Base-by-base conservation (phyloP, 768 basidiomycete genomes). In the Pisolithus tinctorius region DNA sequence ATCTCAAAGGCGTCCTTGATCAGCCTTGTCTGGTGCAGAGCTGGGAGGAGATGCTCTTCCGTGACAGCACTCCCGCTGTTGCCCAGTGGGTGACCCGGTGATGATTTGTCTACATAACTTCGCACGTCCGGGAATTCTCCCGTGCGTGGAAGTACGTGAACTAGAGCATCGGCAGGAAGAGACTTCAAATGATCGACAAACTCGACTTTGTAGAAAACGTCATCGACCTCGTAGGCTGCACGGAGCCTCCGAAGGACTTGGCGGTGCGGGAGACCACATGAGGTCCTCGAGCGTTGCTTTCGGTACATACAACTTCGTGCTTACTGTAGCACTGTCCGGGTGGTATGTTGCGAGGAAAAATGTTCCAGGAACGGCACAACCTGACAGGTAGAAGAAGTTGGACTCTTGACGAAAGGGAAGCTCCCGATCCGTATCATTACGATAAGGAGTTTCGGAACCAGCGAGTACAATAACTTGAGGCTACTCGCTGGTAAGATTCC, bases 231-330 rank as follows among this genome's bases (percentile, higher is more conserved):
- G 58, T 86, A 76, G 11, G 76, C 74, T 16, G 64, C 55, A 10
- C 76, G 72, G 3, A n/a, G 81, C 82, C 29, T 79, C 74, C 16
- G 80, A 67, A 1, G 85, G 69, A 0, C 88, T 81, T 0, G 84
- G 84, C 0, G 93, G 92, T 14, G 91, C 82, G 3, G 88, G 82
- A 6, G 84, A 86, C 94, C 94, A 97, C 83, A 96, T 82, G 48
- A 91, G 68, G 61, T 89, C 87, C 0, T 72, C 81, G 3, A 82
- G 72, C 47, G 85, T 81, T 17, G 81, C 79, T 49, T 86, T 76
- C 1, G 92, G 91, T 51, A 96, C 84, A 67, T 88, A 93, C 31
- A 97, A 74, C 6, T 82, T 78, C 6, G 80, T 65, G 9, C 72
- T 74, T 6, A 78, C 72, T 74, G 70, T 11, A 76, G 76, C 20